phyloP scores from a whole-genome alignment of 1,284 basidiomycete genomes.

The Stereum hirsutum region DNA sequence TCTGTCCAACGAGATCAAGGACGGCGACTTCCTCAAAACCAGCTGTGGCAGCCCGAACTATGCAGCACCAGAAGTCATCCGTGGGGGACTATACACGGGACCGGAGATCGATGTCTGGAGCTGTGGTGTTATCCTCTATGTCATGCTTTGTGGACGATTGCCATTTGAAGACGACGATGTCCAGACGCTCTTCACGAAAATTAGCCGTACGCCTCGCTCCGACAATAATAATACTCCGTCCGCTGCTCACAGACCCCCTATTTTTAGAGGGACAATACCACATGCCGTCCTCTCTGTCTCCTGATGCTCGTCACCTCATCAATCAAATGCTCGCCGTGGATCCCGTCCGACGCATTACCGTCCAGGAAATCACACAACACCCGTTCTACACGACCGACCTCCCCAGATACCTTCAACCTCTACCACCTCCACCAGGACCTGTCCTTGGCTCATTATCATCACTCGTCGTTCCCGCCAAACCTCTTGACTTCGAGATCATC shows the following conservation, averaged over 20 bases:
- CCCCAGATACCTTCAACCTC: slow-evolving; percentile 79
- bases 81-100: slow-evolving; percentile 87
- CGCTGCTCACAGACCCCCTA: no score
- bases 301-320: slow-evolving; percentile 73
- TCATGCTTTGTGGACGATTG: slow-evolving; percentile 86
- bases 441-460: slow-evolving; percentile 65
- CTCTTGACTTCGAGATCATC: slow-evolving; percentile 68
- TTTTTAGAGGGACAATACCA: slow-evolving; percentile 76
- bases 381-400: slow-evolving; percentile 84
- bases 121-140: slow-evolving; percentile 91
- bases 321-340: slow-evolving; percentile 86
- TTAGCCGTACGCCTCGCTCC: slow-evolving; percentile 63
- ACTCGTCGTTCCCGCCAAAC: slow-evolving; percentile 54
- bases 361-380: slow-evolving; percentile 83
- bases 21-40: slow-evolving; percentile 91
- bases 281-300: slow-evolving; percentile 70
- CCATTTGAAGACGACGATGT: slow-evolving; percentile 97
- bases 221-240: no score
- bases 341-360: slow-evolving; percentile 86
- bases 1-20: slow-evolving; percentile 87
- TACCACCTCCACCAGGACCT: slow-evolving; percentile 75
- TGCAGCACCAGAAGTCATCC: slow-evolving; percentile 92
- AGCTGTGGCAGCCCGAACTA: slow-evolving; percentile 96
- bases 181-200: slow-evolving; percentile 86
- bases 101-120: slow-evolving; percentile 99